Base-by-base conservation (phyloP, 495 filamentous ascomycete genomes). In the Aspergillus steynii region DNA sequence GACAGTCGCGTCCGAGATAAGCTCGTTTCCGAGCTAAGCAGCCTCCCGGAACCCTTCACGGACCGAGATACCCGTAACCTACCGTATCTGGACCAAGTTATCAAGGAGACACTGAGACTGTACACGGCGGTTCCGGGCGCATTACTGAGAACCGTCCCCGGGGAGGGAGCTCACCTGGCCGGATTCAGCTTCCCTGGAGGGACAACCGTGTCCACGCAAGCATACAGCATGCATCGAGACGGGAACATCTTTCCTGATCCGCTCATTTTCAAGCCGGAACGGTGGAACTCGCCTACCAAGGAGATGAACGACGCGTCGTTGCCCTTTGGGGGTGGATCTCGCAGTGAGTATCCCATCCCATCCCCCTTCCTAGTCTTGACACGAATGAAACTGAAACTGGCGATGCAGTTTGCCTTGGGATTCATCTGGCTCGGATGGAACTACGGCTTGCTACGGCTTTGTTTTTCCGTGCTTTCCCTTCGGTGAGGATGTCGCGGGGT, bases 41-140 rank as follows among this genome's bases (percentile, higher is more conserved):
- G 29, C 1, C 54, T 70, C 5, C 62, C 61, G 15, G 59, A 67
- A 0, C 61, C 56, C 4, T 70, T 74, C 52, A 61, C 50, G 1
- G 71, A 73, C 34, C 29, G 59, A 10, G 54, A 70, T 50, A 61
- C 80, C 1, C 68, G 77, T 27, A 58, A 63, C 4, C 58, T 80
- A 7, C 70, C 72, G 2, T 74, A 80, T 56, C 62, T 86, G n/a
- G 79, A 82, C 56, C 72, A 73, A 32, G 72, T 81, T 29, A 84
- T 85, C 63, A 76, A 80, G 28, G 85, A 90, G 67, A 73, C 84
- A 0, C 68, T 88, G 45, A 74, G 85, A 1, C 65, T 88, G 12
- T 77, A 86, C 60, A 75, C 79, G 1, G 80, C 82, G 4, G 79
- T 80, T 0, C 75, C 80, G 1, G 73, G 72, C 20, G 82, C 69